phyloP scores from a whole-genome alignment of 495 filamentous ascomycete species.

The Hypomontagnella monticulosa region DNA sequence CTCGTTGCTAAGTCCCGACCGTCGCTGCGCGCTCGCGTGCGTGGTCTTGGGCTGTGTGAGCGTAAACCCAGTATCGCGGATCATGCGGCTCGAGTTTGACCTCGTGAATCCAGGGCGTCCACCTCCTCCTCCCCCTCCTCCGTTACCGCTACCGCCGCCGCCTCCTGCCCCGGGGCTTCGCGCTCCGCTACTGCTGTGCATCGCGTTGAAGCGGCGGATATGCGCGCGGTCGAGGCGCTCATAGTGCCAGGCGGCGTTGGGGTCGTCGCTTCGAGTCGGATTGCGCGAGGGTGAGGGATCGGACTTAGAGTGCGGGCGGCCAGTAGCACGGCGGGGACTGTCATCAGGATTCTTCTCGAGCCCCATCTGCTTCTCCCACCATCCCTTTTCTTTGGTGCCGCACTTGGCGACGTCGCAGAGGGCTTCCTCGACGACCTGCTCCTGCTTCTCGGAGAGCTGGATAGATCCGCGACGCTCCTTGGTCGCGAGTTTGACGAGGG shows the following conservation, averaged over 20 bases:
- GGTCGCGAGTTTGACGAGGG: slow-evolving; percentile 28
- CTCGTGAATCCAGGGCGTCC: slow-evolving; percentile 73
- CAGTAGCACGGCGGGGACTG: not conserved
- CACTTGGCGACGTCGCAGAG: slow-evolving; percentile 38
- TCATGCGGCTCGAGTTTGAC: slow-evolving; percentile 13
- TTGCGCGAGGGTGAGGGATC: slow-evolving; percentile 30
- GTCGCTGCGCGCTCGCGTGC: slow-evolving; percentile 8
- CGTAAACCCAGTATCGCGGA: slow-evolving; percentile 20
- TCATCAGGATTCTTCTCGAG: not conserved
- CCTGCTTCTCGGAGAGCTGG: slow-evolving; percentile 33
- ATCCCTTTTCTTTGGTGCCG: slow-evolving; percentile 35
- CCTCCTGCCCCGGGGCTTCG: too few relatives aligned
- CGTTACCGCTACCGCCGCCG: too few relatives aligned
- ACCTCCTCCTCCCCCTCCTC: slow-evolving; percentile 40
- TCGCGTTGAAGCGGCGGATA: slow-evolving; percentile 22
- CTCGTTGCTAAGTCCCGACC: slow-evolving; percentile 21
- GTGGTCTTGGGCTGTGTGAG: slow-evolving; percentile 39
- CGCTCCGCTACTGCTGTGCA: slow-evolving; percentile 17
- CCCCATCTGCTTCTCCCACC: slow-evolving; percentile 39
- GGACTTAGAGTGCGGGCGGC: slow-evolving; percentile 34
- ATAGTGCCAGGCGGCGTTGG: slow-evolving; percentile 34
- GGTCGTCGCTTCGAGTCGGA: not conserved
- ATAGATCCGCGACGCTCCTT: not conserved
- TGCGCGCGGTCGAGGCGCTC: slow-evolving; percentile 27
- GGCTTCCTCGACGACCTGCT: slow-evolving; percentile 39